Conservation (phyloP, 2,329 filamentous ascomycete species). For the Apiospora kogelbergensis region DNA sequence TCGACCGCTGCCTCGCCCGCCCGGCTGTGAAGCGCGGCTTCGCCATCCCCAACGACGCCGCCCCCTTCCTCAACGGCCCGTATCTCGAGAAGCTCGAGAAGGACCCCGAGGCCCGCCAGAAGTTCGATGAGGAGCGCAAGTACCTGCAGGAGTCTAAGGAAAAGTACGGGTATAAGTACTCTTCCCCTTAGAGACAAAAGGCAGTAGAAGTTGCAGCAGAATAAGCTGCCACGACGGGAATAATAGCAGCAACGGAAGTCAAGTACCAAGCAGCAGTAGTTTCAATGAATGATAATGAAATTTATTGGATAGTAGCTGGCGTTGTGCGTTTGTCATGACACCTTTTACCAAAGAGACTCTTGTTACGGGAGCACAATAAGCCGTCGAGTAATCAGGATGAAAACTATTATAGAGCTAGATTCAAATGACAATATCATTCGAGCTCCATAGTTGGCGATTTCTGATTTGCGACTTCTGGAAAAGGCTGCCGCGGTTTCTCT, state of each 20-base stretch:
- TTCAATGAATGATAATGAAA: not conserved
- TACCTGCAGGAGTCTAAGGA: conserved; percentile 42
- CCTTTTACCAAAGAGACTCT: not conserved
- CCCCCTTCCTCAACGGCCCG: conserved; percentile 37
- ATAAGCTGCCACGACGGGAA: not conserved
- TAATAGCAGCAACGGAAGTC: not conserved
- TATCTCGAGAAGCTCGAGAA: conserved; percentile 42
- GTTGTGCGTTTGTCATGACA: not conserved
- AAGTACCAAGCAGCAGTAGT: not conserved
- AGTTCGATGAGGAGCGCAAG: conserved; percentile 34
- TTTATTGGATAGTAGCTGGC: not conserved
- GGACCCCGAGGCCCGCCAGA: conserved; percentile 47
- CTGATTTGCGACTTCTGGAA: not conserved
- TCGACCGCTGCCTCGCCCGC: conserved; percentile 58
- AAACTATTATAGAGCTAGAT: not conserved
- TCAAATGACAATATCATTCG: not conserved
- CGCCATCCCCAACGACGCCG: conserved; percentile 53
- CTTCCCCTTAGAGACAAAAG: conserved; percentile 34
- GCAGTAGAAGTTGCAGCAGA: not conserved
- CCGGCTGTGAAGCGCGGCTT: conserved; percentile 64
- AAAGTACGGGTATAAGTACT: conserved; percentile 48
- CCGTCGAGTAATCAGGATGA: not conserved
- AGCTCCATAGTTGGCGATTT: not conserved
- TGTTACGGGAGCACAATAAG: not conserved
- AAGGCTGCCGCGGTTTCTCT: not conserved